A percentile compares a stretch with the other conserved stretches of the same genome.
These are phyloP conservation scores for Argentina anserina DNA, from an alignment of 306 rosid genomes.

Conservation along the genomic window DNA sequence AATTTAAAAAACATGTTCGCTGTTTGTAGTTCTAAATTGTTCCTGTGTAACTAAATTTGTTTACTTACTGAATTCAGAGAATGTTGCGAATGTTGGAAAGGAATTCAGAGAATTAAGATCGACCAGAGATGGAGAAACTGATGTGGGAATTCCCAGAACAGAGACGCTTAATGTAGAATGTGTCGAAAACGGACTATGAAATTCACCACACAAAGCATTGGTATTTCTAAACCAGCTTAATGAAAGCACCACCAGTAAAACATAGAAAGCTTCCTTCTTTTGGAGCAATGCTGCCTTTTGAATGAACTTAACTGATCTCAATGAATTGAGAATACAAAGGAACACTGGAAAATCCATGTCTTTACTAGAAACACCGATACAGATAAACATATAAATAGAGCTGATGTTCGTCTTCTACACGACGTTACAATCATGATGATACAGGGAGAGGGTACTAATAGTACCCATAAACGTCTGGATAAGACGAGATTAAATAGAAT, in stretches of 20 bases:
- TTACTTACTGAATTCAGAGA: no score
- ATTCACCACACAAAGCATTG: no score
- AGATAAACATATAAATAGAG: conserved; percentile 40
- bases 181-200: background rate
- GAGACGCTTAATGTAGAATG: background rate
- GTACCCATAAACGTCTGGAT: conserved; percentile 50
- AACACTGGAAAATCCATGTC: conserved; percentile 15
- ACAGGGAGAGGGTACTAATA: conserved; percentile 41
- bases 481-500: conserved; percentile 28
- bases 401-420: conserved; percentile 43
- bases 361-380: conserved; percentile 33
- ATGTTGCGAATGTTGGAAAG: no score
- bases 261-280: background rate
- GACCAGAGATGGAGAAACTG: background rate
- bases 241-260: background rate
- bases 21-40: no score
- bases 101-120: background rate
- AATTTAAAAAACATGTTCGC: no score
- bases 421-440: conserved; percentile 43
- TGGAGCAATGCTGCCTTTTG: background rate
- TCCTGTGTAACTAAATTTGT: no score
- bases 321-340: conserved; percentile 16
- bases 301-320: conserved; percentile 1
- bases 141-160: no score
- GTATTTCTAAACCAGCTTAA: background rate